Evolutionary conservation across 805 yeast genomes (phyloP).

Genomic region (Starmerella roubikii): DNA sequence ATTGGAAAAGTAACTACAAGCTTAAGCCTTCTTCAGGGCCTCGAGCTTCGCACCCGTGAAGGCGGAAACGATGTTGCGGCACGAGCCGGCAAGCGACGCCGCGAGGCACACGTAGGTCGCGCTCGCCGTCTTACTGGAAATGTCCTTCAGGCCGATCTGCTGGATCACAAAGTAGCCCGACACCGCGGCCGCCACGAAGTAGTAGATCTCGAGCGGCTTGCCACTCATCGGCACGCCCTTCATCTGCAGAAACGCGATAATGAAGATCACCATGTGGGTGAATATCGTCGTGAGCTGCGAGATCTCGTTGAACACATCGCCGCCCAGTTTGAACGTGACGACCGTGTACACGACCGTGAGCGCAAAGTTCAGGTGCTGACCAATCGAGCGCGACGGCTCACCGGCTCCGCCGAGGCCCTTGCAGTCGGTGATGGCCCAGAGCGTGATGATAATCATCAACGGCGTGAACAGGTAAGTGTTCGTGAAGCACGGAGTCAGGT

Average conservation of each 20-base stretch:
- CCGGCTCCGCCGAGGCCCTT: constrained; percentile 10
- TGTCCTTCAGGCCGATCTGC: constrained; percentile 11
- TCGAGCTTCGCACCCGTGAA: constrained; percentile 17
- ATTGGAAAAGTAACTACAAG: too few relatives aligned
- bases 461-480: constrained; percentile 20
- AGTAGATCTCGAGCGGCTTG: constrained; percentile 19
- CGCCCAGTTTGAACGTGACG: constrained; percentile 12
- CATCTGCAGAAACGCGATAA: constrained; percentile 19
- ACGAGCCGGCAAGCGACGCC: constrained; percentile 18
- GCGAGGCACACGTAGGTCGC: constrained; percentile 15
- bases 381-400: constrained; percentile 10
- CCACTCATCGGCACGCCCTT: constrained; percentile 20
- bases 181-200: constrained; percentile 17
- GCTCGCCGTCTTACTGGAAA: constrained; percentile 5
- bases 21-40: constrained; percentile 5
- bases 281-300: constrained; percentile 10
- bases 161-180: constrained; percentile 18
- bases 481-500: constrained; percentile 18
- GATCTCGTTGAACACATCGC: constrained; percentile 18
- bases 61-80: constrained; percentile 20
- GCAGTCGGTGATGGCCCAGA: constrained; percentile 14
- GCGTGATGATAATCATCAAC: constrained; percentile 12
- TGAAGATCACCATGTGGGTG: constrained; percentile 14
- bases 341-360: constrained; percentile 13
- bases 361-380: constrained; percentile 16